These are phyloP conservation scores for Austroboletus eburneus DNA, from an alignment of 768 basidiomycete genomes.

Conservation along the genomic window DNA sequence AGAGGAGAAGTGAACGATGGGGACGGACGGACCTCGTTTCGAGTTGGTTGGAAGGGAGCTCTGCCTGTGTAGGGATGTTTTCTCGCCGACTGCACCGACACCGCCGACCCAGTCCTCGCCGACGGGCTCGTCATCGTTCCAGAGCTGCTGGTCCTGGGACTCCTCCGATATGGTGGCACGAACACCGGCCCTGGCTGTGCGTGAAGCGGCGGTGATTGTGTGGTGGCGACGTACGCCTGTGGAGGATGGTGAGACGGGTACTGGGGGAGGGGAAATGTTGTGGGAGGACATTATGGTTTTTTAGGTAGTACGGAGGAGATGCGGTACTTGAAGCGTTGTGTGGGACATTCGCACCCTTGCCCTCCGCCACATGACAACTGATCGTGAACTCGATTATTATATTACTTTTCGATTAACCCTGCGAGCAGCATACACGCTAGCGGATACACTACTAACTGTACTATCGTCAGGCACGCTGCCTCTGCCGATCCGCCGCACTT, in stretches of 20 bases:
- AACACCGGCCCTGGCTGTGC: conserved; percentile 55
- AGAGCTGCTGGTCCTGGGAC: conserved; percentile 49
- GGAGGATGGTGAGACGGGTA: conserved; percentile 33
- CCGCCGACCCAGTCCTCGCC: conserved; percentile 79
- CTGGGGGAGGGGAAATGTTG: conserved; percentile 41
- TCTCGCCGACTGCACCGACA: conserved; percentile 81
- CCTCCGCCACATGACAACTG: conserved; percentile 18
- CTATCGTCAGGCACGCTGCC: too few relatives aligned
- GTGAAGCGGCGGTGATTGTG: conserved; percentile 74
- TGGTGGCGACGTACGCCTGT: conserved; percentile 73
- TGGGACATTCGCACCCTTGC: conserved; percentile 21
- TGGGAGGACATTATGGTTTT: conserved; percentile 32
- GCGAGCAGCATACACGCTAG: too few relatives aligned
- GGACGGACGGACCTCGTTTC: conserved; percentile 54
- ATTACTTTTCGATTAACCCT: too few relatives aligned
- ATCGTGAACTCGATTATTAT: conserved; percentile 7
- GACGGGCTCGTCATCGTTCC: conserved; percentile 75
- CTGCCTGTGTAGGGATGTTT: conserved; percentile 74
- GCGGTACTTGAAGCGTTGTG: not conserved
- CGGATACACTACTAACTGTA: too few relatives aligned
- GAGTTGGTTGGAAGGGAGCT: conserved; percentile 78
- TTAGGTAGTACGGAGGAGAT: conserved; percentile 4
- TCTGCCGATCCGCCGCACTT: too few relatives aligned
- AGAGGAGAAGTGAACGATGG: not conserved
- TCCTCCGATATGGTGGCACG: conserved; percentile 69